Evolutionary conservation across 2,329 filamentous ascomycete species (phyloP).

Genomic region (Aureobasidium sp.): DNA sequence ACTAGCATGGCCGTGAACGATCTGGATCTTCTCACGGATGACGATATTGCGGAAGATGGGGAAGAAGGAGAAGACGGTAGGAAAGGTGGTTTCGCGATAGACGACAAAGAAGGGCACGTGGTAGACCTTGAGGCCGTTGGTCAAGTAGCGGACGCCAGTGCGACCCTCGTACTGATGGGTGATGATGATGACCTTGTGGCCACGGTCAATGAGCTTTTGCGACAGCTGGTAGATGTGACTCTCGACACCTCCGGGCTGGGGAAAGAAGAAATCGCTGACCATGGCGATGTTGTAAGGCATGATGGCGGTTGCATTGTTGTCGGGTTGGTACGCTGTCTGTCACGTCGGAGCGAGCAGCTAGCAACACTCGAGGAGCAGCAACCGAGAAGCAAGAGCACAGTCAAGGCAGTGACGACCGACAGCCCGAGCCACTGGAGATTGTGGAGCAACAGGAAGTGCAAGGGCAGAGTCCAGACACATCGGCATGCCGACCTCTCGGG

Average conservation of each 20-base stretch:
- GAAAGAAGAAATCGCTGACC: conserved; percentile 99
- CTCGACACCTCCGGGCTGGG: conserved; percentile 89
- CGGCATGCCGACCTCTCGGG: conserved; percentile 3
- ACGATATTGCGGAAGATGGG: conserved; percentile 96
- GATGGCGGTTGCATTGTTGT: neutral
- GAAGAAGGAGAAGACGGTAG: conserved; percentile 97
- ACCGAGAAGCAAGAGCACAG: too few relatives aligned
- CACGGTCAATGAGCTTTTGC: conserved; percentile 90
- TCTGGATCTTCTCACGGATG: conserved; percentile 88
- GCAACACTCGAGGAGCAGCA: too few relatives aligned
- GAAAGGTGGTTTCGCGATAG: conserved; percentile 87
- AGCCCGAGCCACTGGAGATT: neutral
- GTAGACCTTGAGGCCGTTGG: conserved; percentile 97
- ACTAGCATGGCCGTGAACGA: conserved; percentile 95
- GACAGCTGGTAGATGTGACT: conserved; percentile 98
- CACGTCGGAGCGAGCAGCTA: neutral
- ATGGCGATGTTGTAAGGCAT: conserved; percentile 75
- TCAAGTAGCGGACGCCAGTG: conserved; percentile 87
- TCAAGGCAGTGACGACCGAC: neutral
- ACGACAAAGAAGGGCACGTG: conserved; percentile 95
- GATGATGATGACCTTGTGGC: conserved; percentile 96
- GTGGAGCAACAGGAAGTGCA: neutral
- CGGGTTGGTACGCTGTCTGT: neutral
- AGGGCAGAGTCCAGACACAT: neutral
- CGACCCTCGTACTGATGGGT: conserved; percentile 90